Conservation (phyloP, 441 rosid genomes). For the Cnidoscolus chayamansa region DNA sequence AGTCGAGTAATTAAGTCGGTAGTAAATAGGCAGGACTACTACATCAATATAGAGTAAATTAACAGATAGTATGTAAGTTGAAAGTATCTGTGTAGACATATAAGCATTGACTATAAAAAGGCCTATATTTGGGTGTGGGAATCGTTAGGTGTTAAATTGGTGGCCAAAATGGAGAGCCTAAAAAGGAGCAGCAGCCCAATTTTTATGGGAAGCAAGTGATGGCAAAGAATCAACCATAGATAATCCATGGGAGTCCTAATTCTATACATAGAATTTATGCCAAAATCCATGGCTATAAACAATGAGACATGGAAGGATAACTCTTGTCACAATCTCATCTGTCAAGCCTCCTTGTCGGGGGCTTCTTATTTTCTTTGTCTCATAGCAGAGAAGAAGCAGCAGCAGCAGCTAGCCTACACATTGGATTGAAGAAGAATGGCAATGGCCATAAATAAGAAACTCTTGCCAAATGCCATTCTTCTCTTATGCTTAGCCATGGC, state of each 20-base stretch:
- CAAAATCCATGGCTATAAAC: slow-evolving; percentile 13
- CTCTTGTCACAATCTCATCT: neutral
- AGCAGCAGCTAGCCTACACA: neutral
- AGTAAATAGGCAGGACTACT: no score
- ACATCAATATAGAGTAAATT: no score
- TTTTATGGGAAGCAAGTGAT: slow-evolving; percentile 15
- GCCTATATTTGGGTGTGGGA: neutral
- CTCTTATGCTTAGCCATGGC: slow-evolving; percentile 27
- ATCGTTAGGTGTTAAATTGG: slow-evolving; percentile 21
- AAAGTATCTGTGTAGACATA: no score
- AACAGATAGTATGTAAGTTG: no score
- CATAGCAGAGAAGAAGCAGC: neutral
- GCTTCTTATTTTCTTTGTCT: neutral
- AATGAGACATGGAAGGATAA: slow-evolving; percentile 20
- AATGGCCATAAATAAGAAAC: slow-evolving; percentile 21
- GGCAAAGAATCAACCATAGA: neutral
- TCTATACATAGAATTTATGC: slow-evolving; percentile 8
- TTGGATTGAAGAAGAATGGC: slow-evolving; percentile 13
- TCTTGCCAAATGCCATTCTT: slow-evolving; percentile 28
- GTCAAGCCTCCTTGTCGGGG: slow-evolving; percentile 22
- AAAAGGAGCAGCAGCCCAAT: slow-evolving; percentile 9
- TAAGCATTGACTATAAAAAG: no score
- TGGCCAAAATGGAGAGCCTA: slow-evolving; percentile 15
- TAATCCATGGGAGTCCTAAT: slow-evolving; percentile 9
- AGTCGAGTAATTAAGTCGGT: no score